These are phyloP conservation scores for Colletotrichum aenigma DNA, from an alignment of 2,329 filamentous ascomycete genomes.

Conservation along the genomic window DNA sequence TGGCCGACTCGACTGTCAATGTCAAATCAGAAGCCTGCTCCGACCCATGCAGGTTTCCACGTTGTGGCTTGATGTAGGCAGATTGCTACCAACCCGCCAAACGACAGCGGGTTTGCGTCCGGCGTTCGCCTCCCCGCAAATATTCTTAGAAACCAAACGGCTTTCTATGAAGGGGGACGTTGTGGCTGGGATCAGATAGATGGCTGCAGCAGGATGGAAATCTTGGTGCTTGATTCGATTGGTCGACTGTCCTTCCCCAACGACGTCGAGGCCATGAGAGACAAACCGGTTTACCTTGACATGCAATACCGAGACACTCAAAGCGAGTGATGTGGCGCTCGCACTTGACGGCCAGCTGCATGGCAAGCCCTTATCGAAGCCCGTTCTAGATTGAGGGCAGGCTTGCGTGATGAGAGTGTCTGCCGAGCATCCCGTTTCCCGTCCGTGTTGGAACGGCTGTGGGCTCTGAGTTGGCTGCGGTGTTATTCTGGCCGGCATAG, in stretches of 20 bases:
- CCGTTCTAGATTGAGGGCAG: neutral
- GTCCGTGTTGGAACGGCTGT: neutral
- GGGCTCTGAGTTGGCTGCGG: neutral
- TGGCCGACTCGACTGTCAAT: neutral
- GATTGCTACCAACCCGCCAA: neutral
- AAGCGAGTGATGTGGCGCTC: neutral
- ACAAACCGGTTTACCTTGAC: neutral
- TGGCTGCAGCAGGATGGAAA: neutral
- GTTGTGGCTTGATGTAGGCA: neutral
- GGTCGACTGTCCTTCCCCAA: neutral
- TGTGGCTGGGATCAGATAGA: neutral
- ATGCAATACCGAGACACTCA: neutral
- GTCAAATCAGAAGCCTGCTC: neutral
- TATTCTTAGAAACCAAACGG: neutral
- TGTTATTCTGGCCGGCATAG: conserved; percentile 17
- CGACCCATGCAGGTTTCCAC: neutral
- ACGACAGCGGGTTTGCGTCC: neutral
- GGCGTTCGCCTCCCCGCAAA: neutral
- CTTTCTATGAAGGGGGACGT: neutral
- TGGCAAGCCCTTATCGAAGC: neutral
- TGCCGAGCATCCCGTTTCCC: neutral
- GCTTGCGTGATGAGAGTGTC: neutral
- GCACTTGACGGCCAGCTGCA: conserved; percentile 5
- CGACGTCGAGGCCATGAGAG: neutral
- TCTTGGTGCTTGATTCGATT: neutral